These are phyloP conservation scores for Gorgonomyces haynaldii DNA, from an alignment of 192 early-diverging fungal species.

Conservation along the genomic window DNA sequence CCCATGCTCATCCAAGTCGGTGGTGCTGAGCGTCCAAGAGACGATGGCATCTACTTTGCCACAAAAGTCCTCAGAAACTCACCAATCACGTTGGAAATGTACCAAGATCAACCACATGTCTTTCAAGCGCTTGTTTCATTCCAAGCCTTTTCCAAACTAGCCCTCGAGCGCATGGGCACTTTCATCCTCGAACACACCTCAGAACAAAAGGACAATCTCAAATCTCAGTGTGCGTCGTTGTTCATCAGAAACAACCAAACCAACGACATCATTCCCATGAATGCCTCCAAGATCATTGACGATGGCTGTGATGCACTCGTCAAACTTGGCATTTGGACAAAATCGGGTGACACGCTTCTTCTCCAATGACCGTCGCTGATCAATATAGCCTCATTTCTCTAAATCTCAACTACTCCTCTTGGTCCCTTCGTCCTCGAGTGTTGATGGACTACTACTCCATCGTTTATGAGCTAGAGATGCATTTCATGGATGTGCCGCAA, in stretches of 20 bases:
- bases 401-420: not conserved
- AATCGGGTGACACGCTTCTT: not conserved
- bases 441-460: conserved; percentile 1
- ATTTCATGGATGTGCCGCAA: not conserved
- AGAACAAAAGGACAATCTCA: not conserved
- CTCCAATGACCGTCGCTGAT: too few relatives aligned
- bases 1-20: conserved; percentile 19
- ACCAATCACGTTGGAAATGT: conserved; percentile 27
- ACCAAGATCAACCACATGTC: conserved; percentile 21
- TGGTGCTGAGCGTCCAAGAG: conserved; percentile 8
- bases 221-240: not conserved
- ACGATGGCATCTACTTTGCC: conserved; percentile 12
- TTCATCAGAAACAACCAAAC: not conserved
- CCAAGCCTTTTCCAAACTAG: not conserved
- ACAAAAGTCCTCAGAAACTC: conserved; percentile 4
- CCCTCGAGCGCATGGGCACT: not conserved
- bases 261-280: not conserved
- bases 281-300: not conserved
- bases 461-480: not conserved
- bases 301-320: conserved; percentile 1
- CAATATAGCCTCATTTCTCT: too few relatives aligned
- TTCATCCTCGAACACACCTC: not conserved
- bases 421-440: not conserved
- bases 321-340: conserved; percentile 1
- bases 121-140: conserved; percentile 2